Conservation (phyloP, 768 basidiomycete species). For the Cyclocybe cylindracea region DNA sequence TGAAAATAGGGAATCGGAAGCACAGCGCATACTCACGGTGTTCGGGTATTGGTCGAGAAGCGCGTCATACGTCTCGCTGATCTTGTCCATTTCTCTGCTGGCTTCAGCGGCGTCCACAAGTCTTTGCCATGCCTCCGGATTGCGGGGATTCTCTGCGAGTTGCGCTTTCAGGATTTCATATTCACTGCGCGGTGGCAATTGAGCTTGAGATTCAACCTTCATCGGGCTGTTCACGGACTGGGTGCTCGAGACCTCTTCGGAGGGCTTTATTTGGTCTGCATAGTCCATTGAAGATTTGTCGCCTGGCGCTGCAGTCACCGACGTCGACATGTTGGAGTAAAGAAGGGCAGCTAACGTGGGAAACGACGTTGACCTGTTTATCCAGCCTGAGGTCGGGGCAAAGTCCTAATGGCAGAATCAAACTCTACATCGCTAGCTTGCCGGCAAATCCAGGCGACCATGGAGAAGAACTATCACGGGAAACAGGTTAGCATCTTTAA, state of each 20-base stretch:
- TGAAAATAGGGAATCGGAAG: slow-evolving; percentile 5
- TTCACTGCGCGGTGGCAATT: slow-evolving; percentile 55
- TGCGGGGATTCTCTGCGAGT: slow-evolving; percentile 66
- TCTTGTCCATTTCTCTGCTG: slow-evolving; percentile 75
- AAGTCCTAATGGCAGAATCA: too few relatives aligned
- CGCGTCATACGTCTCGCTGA: slow-evolving; percentile 80
- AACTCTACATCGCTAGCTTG: too few relatives aligned
- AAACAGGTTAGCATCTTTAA: too few relatives aligned
- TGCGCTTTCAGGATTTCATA: slow-evolving; percentile 65
- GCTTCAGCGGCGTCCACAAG: slow-evolving; percentile 78
- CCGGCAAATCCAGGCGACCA: too few relatives aligned
- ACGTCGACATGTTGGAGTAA: too few relatives aligned
- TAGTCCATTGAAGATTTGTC: slow-evolving; percentile 21
- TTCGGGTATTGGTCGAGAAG: slow-evolving; percentile 88
- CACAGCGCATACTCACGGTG: slow-evolving; percentile 53
- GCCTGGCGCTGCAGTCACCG: too few relatives aligned
- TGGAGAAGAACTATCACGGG: too few relatives aligned
- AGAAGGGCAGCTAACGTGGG: too few relatives aligned
- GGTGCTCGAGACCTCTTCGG: slow-evolving; percentile 35
- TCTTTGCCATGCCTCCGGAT: slow-evolving; percentile 78
- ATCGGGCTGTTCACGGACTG: slow-evolving; percentile 24
- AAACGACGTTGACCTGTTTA: too few relatives aligned
- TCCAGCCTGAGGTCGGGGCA: too few relatives aligned
- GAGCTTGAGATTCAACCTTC: slow-evolving; percentile 27
- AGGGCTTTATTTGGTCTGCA: slow-evolving; percentile 32